These are phyloP conservation scores for Nothopassalora personata DNA, from an alignment of 2,329 filamentous ascomycete species.

Conservation along the genomic window DNA sequence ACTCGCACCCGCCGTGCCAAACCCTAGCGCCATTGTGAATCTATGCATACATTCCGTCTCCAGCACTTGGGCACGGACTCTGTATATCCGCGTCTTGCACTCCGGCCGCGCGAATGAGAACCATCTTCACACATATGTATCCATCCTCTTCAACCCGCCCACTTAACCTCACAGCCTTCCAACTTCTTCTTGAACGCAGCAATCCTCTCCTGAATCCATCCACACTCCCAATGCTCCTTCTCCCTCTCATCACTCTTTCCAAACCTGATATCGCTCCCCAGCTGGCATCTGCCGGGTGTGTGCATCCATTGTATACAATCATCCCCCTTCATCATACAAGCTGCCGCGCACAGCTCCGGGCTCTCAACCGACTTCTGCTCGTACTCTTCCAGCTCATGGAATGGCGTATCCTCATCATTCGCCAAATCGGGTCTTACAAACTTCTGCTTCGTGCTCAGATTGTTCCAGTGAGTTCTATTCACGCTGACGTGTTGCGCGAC, in stretches of 20 bases:
- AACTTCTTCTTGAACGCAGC: constrained; percentile 20
- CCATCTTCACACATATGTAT: not conserved
- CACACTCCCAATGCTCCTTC: constrained; percentile 28
- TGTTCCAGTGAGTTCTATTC: constrained; percentile 32
- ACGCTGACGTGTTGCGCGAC: constrained; percentile 28
- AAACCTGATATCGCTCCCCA: constrained; percentile 30
- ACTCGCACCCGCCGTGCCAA: not conserved
- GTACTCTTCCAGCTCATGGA: constrained; percentile 18
- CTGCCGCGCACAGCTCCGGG: constrained; percentile 28
- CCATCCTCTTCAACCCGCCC: constrained; percentile 13
- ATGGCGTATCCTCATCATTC: constrained; percentile 18
- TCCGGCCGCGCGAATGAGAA: not conserved
- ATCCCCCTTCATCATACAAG: constrained; percentile 21
- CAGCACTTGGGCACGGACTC: constrained; percentile 19
- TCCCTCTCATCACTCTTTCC: constrained; percentile 31
- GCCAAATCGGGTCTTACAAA: constrained; percentile 21
- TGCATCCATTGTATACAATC: constrained; percentile 35
- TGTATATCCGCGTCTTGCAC: not conserved
- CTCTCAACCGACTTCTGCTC: constrained; percentile 26
- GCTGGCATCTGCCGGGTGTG: constrained; percentile 29
- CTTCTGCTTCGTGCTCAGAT: constrained; percentile 28
- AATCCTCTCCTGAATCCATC: constrained; percentile 29
- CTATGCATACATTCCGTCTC: constrained; percentile 6
- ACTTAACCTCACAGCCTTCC: constrained; percentile 23
- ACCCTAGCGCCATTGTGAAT: not conserved